phyloP scores from a whole-genome alignment of 2,329 filamentous ascomycete species.

The Fusarium proliferatum region DNA sequence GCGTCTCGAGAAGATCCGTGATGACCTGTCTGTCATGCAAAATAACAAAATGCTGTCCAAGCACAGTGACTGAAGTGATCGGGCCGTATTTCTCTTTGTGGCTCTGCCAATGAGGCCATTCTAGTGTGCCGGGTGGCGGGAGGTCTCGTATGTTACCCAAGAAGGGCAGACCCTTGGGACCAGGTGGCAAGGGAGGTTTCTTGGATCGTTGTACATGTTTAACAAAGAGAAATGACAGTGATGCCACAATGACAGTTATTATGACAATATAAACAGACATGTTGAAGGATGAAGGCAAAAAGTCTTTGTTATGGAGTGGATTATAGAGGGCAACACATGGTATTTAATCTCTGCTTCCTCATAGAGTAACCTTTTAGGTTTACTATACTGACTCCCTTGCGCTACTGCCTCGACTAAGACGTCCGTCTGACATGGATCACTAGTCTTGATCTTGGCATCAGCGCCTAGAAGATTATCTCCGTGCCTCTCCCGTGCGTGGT shows the following conservation, averaged over 20 bases:
- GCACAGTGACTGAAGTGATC: slow-evolving; percentile 52
- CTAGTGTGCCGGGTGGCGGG: slow-evolving; percentile 49
- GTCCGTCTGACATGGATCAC: neutral
- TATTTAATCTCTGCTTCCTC: rapidly evolving
- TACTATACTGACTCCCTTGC: too few species aligned
- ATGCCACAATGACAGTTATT: neutral
- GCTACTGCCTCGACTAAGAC: neutral
- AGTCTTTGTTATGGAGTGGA: rapidly evolving
- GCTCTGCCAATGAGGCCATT: slow-evolving; percentile 54
- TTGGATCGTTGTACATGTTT: neutral
- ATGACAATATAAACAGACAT: rapidly evolving
- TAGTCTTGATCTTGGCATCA: neutral
- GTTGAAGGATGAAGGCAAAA: rapidly evolving
- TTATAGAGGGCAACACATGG: too few species aligned
- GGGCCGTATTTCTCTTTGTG: slow-evolving; percentile 51
- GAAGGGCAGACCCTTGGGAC: slow-evolving; percentile 58
- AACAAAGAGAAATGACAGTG: neutral
- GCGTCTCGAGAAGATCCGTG: slow-evolving; percentile 28
- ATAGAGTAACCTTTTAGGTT: too few species aligned
- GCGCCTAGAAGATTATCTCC: neutral
- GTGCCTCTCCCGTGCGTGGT: neutral
- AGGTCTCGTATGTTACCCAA: slow-evolving; percentile 63
- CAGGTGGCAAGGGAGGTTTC: slow-evolving; percentile 52
- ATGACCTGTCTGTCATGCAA: slow-evolving; percentile 52
- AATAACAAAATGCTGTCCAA: slow-evolving; percentile 54